Percentiles rank a stretch among this genome's conserved stretches.
Evolutionary conservation across 1,284 basidiomycete genomes (phyloP).

Genomic region (Apiotrichum sp.): DNA sequence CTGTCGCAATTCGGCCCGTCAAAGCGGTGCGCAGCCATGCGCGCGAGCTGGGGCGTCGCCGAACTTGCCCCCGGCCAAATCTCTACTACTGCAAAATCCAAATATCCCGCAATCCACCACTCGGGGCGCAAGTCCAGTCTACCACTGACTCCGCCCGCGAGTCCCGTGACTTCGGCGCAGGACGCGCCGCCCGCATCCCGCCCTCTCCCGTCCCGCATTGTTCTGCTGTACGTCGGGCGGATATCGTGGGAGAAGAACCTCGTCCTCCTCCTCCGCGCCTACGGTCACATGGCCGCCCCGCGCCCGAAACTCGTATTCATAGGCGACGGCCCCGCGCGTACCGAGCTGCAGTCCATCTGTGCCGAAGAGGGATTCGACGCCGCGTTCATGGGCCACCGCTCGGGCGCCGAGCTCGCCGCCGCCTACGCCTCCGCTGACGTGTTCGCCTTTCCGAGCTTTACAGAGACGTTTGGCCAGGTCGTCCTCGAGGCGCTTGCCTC

Average conservation of each 20-base stretch:
- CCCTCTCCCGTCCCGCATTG: slow-evolving; percentile 24
- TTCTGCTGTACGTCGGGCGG: slow-evolving; percentile 45
- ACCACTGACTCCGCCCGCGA: slow-evolving; percentile 41
- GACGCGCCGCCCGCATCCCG: not conserved
- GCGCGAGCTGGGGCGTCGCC: slow-evolving; percentile 49
- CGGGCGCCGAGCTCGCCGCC: slow-evolving; percentile 46
- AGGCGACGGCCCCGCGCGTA: slow-evolving; percentile 54
- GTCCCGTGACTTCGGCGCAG: slow-evolving; percentile 22
- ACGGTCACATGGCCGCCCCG: slow-evolving; percentile 37
- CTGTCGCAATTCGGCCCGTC: slow-evolving; percentile 47
- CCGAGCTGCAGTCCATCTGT: slow-evolving; percentile 50
- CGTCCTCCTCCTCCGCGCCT: slow-evolving; percentile 52
- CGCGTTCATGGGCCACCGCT: slow-evolving; percentile 52
- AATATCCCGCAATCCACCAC: slow-evolving; percentile 32
- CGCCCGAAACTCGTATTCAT: slow-evolving; percentile 54
- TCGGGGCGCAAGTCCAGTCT: slow-evolving; percentile 33
- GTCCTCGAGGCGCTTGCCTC: slow-evolving; percentile 55
- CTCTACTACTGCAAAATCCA: slow-evolving; percentile 2
- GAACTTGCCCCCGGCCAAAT: slow-evolving; percentile 11
- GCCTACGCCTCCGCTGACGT: slow-evolving; percentile 54
- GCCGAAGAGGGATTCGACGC: slow-evolving; percentile 48
- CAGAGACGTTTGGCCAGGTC: slow-evolving; percentile 57
- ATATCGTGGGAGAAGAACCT: slow-evolving; percentile 58
- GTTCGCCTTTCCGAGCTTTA: slow-evolving; percentile 54
- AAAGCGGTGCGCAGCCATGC: slow-evolving; percentile 46